A percentile compares a stretch with the other conserved stretches of the same genome.
phyloP scores from a whole-genome alignment of 352 stramenopile species.

The Pythium chondricola region DNA sequence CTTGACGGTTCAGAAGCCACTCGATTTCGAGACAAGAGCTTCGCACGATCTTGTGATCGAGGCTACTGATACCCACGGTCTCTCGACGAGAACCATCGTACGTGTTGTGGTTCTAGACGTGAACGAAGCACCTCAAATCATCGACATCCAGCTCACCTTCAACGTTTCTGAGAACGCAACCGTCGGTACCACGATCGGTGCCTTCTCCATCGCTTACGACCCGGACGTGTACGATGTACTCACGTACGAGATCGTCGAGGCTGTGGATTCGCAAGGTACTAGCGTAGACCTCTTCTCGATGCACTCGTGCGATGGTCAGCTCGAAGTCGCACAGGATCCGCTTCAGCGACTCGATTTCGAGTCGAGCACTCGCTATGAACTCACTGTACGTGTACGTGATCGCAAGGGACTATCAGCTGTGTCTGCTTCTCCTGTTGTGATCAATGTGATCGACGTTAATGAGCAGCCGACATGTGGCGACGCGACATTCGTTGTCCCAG shows the following conservation, averaged over 20 bases:
- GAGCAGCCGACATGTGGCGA: slow-evolving; percentile 20
- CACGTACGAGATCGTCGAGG: slow-evolving; percentile 28
- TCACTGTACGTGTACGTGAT: slow-evolving; percentile 40
- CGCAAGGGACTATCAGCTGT: slow-evolving; percentile 26
- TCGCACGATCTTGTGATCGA: slow-evolving; percentile 13
- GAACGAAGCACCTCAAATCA: slow-evolving; percentile 43
- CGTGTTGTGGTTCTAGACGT: slow-evolving; percentile 36
- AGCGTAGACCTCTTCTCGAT: slow-evolving; percentile 48
- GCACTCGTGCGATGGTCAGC: slow-evolving; percentile 46
- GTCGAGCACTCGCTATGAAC: slow-evolving; percentile 16
- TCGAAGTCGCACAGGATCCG: slow-evolving; percentile 27
- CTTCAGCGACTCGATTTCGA: slow-evolving; percentile 32
- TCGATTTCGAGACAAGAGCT: slow-evolving; percentile 19
- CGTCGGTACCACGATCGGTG: slow-evolving; percentile 27
- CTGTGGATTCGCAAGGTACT: slow-evolving; percentile 17
- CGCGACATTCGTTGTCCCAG: slow-evolving; percentile 8
- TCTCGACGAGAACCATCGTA: slow-evolving; percentile 16
- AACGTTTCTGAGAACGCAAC: slow-evolving; percentile 30
- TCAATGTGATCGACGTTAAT: slow-evolving; percentile 27
- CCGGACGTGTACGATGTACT: slow-evolving; percentile 41
- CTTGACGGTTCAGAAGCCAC: not conserved
- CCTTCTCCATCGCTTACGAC: slow-evolving; percentile 30
- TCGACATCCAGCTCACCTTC: slow-evolving; percentile 18
- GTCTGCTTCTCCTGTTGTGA: slow-evolving; percentile 9
- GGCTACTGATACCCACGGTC: slow-evolving; percentile 4